Evolutionary conservation across 2,329 filamentous ascomycete species (phyloP).

Genomic region (Dendryphion nanum): DNA sequence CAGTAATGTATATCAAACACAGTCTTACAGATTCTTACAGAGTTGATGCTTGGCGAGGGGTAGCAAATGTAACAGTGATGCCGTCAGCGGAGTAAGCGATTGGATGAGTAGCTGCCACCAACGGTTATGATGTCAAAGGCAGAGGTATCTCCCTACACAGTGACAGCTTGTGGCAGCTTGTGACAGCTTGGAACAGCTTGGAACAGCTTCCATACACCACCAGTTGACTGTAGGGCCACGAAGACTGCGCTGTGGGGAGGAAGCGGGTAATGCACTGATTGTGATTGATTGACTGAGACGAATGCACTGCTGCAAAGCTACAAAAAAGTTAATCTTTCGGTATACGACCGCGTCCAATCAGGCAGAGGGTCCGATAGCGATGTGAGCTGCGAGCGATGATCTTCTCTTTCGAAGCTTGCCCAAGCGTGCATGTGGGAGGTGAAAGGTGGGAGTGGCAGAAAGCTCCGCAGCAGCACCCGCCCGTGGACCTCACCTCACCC

Average conservation of each 20-base stretch:
- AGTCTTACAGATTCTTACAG: background rate
- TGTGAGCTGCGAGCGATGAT: background rate
- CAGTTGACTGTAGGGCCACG: too few relatives aligned
- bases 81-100: conserved; percentile 1
- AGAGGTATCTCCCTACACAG: background rate
- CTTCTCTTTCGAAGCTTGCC: background rate
- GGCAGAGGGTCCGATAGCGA: background rate
- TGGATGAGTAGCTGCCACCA: background rate
- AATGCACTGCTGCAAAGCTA: too few relatives aligned
- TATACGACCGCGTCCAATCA: background rate
- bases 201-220: background rate
- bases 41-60: background rate
- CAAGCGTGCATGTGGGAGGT: too few relatives aligned
- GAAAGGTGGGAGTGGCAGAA: background rate
- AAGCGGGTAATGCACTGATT: too few relatives aligned
- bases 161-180: background rate
- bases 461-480: background rate
- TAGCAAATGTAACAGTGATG: background rate
- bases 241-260: too few relatives aligned
- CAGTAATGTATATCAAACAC: too few relatives aligned
- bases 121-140: background rate
- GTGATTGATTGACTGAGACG: background rate
- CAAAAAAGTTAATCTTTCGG: background rate
- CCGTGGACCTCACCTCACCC: background rate
- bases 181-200: background rate